These are phyloP conservation scores for Mytilinidion resinicola DNA, from an alignment of 495 filamentous ascomycete genomes.

Conservation along the genomic window DNA sequence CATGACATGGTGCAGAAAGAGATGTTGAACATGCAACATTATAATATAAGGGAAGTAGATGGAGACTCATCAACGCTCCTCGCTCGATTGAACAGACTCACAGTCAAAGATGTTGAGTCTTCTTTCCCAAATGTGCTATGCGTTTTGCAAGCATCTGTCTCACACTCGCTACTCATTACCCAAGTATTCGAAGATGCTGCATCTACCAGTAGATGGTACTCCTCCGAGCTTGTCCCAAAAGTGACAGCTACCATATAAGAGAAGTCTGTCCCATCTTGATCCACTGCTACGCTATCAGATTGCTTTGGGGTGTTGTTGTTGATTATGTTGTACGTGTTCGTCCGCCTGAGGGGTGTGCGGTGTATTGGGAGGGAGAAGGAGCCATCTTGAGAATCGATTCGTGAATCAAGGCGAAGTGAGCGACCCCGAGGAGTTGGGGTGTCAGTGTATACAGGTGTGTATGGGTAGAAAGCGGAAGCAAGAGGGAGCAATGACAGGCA, in stretches of 20 bases:
- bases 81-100: background rate
- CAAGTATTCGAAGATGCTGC: conserved; percentile 73
- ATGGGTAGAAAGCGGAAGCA: conserved; percentile 19
- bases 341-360: conserved; percentile 18
- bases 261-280: conserved; percentile 70
- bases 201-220: conserved; percentile 70
- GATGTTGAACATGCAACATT: background rate
- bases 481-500: conserved; percentile 11
- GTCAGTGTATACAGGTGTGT: conserved; percentile 6
- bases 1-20: too few relatives aligned
- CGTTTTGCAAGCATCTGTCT: conserved; percentile 49
- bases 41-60: background rate
- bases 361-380: conserved; percentile 14
- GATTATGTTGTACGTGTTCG: conserved; percentile 49
- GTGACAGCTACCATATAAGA: conserved; percentile 68
- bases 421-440: background rate
- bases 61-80: conserved; percentile 9
- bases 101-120: conserved; percentile 43
- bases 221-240: conserved; percentile 58
- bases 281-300: conserved; percentile 55
- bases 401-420: background rate
- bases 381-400: background rate
- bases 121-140: conserved; percentile 61
- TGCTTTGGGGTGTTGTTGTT: conserved; percentile 47
- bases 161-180: conserved; percentile 66